Base-by-base conservation (phyloP, 2,329 filamentous ascomycete species). In the Fusarium xyrophilum region DNA sequence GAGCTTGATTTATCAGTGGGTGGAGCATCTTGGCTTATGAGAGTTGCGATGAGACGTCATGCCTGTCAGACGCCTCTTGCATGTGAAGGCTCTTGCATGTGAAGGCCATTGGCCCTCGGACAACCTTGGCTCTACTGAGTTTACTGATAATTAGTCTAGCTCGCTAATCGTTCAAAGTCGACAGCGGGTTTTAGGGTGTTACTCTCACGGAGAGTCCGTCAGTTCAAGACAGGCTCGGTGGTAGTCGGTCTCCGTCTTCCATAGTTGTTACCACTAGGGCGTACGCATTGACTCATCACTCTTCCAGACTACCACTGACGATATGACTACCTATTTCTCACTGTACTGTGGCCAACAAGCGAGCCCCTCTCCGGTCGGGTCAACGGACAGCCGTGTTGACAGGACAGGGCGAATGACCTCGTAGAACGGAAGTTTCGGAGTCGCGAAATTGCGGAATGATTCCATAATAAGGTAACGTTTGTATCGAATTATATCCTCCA, bases 71-170 rank as follows among this genome's bases (percentile, higher is more conserved):
- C 33, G 21, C 35, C 32, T 62, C 53, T 65, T 48, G 33, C 67
- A 67, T 69, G 63, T 69, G 54, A 70, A 57, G 28, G 40, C 23
- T 62, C 53, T 65, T 48, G 33, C 67, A 67, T 69, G 63, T 69
- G 54, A 70, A 57, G 28, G 40, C 23, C 8, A 40, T 32, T 12
- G 17, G 17, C 30, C 10, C 39, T 32, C 14, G 25, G 17, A 35
- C 19, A 63, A 36, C 28, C 9, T 32, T 51, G 30, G 43, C 28
- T 56, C 36, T 47, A 36, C 48, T n/a, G 19, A 43, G 15, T 7
- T 32, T 12, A 33, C 33, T 38, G 33, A 36, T 32, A 43, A 36
- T 39, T 38, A 35, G n/a, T 23, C 27, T n/a, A 21, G 35, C 27
- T 53, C 50, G 21, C 57, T 40, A 35, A 58, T 25, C 33, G 51